Evolutionary conservation across 1,284 basidiomycete species (phyloP), one percentile per base, ranked within the genome.

Genomic region (Cutaneotrichosporon sp.): DNA sequence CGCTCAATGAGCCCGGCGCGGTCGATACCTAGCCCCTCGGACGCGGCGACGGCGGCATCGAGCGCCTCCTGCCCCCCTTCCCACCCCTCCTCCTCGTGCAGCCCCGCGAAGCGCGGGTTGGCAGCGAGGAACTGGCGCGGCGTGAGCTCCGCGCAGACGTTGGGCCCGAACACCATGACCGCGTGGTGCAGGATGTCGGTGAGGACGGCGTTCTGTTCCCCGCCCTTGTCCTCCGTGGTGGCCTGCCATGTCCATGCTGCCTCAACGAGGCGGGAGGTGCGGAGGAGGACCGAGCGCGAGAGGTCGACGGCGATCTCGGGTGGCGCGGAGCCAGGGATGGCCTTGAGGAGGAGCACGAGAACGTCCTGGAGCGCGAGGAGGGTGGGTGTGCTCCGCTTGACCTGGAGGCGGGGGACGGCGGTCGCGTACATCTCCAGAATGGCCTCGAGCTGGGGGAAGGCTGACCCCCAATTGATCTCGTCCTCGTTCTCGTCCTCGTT

Each of bases 371-470:
- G 24, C 6, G 65, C 29, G 3, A 74, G 54, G 14, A 74, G 62
- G 0, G 74, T 75, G 0, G 75, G 73, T 3, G 74, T 75, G 42
- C 69, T 72, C 36, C 67, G 64, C 42, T 60, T 56, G 9, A 57
- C 67, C 29, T 62, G 55, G 27, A 77, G 57, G 49, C 69, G 59
- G 1, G 69, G 65, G 16, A 73, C 61, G 18, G 65, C 68, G 14
- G 25, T 47, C 11, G 60, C 54, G 25, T 71, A 68, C 50, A 64
- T 63, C 34, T 70, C 63, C 27, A 92, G 80, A 51, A 89, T 78
- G 16, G 71, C 67, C 13, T 82, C 68, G 71, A 88, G 87, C 38
- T 86, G 84, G 18, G 79, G 70, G 18, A 71, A 80, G 58, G 88
- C 69, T 6, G 68, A 67, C 11, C 72, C 68, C 7, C 75, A 74